Base-by-base conservation (phyloP, 306 rosid species). In the Benincasa hispida region DNA sequence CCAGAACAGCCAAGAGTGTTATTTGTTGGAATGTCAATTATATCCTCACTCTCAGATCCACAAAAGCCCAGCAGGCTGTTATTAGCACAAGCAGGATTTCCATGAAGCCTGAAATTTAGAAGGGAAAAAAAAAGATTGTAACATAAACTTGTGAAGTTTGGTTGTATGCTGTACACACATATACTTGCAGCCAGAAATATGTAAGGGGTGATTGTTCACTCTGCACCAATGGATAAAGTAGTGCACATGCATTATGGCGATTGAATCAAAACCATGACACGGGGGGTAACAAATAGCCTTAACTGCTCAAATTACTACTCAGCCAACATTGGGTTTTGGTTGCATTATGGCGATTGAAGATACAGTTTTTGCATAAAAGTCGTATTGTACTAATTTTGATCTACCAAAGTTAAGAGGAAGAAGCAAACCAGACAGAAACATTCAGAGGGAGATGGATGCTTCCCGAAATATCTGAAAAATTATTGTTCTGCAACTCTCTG, bases 401-500 rank as follows among this genome's bases (percentile, higher is more conserved):
- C 39, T 79, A 81, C 53, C 77, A 65, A 42, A 76, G 60, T 53
- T 50, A 74, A 63, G 76, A 82, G 88, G 74, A 77, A 65, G 87
- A 87, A 83, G 27, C 86, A 50, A 82, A 94, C 99, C 87, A 74
- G 79, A 94, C 82, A 4, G 97, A 82, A 85, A 92, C 90, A 80
- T 94, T 90, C 54, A 60, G 81, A 76, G 90, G 97, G 78, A 89
- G 74, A 76, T 39, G 19, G 7, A 51, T 84, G 69, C 74, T 88
- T 84, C 92, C 95, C 47, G 81, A 63, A 82, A 94, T 77, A 80
- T 62, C 25, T 69, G 88, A 54, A 81, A 94, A 72, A 2, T 22
- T 1, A 76, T 94, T 94, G 82, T 92, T 83, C 87, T 89, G 91
- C 86, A 94, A 82, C 53, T 94, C 91, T 88, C 99, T 94, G 85